Base-by-base conservation (phyloP, 371 early-diverging fungal species). In the Syncephalastrum contaminatum region DNA sequence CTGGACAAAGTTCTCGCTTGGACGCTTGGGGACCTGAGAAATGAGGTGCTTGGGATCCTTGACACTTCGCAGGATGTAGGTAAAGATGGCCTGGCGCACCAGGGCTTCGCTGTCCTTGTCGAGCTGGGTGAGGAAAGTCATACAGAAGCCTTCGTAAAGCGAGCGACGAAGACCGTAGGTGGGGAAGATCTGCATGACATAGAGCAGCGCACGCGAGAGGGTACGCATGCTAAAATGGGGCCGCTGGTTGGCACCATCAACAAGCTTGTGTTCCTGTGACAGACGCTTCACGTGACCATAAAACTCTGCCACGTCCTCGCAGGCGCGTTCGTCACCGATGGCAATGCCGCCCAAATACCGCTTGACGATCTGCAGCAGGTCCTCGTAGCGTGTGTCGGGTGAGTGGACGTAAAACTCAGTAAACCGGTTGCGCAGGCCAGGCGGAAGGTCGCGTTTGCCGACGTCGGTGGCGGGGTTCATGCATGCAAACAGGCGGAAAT, bases 391-490 rank as follows among this genome's bases (percentile, higher is more conserved):
- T 16, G 84, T 74, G 75, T 99, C 99, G 2, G 96, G 96, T 10
- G 94, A 80, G 49, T 94, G 91, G 12, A 97, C 95, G 72, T 91
- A 97, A 51, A 96, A 87, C 61, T 98, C 97, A 15, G 94, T 95
- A 68, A 98, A 97, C 39, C 97, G 82, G 49, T 87, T 90, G 40
- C 96, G 87, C 13, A 99, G 79, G 12, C 93, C 94, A 4, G 90
- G 89, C 12, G 99, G 96, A 19, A 98, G 83, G 62, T 98, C 92
- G 44, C 95, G 90, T 73, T 99, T 99, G 47, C 99, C 99, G 1
- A 96, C 95, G 77, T 98, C 97, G 10, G 92, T 98, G n/a, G 96
- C 92, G 16, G 99, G 99, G 77, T 99, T 99, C 99, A 99, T 99
- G 74, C 99, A 99, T 1, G 96, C 98, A 75, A 99, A 99, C 5